phyloP scores from a whole-genome alignment of 345 rosid genomes.

The Aquilaria yunnanensis region DNA sequence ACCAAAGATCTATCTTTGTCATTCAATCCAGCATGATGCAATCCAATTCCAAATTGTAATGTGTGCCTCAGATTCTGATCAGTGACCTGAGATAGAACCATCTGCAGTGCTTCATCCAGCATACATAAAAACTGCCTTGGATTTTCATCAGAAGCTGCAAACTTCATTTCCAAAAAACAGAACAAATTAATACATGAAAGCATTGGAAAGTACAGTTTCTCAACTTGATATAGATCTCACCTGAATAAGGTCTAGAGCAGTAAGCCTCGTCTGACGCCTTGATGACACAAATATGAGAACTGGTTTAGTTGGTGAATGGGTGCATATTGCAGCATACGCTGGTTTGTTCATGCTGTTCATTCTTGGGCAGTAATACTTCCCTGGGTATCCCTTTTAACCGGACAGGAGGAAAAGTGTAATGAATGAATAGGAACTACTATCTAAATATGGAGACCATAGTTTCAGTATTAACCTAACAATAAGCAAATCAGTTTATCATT shows the following conservation, averaged over 20 bases:
- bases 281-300: slow-evolving; percentile 97
- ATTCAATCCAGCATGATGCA: slow-evolving; percentile 96
- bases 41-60: slow-evolving; percentile 91
- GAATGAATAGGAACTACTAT: neutral
- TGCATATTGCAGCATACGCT: slow-evolving; percentile 96
- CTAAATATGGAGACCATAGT: no score
- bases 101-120: slow-evolving; percentile 84
- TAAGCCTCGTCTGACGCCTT: slow-evolving; percentile 97
- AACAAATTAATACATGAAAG: slow-evolving; percentile 9
- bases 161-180: slow-evolving; percentile 39
- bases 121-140: slow-evolving; percentile 83
- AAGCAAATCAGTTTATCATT: no score
- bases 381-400: slow-evolving; percentile 83
- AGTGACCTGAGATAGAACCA: slow-evolving; percentile 88
- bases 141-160: slow-evolving; percentile 94
- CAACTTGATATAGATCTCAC: slow-evolving; percentile 30
- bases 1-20: slow-evolving; percentile 91
- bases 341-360: slow-evolving; percentile 99
- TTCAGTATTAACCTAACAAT: no score
- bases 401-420: slow-evolving; percentile 4
- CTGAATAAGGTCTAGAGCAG: slow-evolving; percentile 97
- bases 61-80: slow-evolving; percentile 96
- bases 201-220: slow-evolving; percentile 1
- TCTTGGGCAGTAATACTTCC: slow-evolving; percentile 89
- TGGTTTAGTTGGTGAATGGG: slow-evolving; percentile 95